Evolutionary conservation across 176 grass and related monocot species (phyloP).

Genomic region (Carex kokanica): DNA sequence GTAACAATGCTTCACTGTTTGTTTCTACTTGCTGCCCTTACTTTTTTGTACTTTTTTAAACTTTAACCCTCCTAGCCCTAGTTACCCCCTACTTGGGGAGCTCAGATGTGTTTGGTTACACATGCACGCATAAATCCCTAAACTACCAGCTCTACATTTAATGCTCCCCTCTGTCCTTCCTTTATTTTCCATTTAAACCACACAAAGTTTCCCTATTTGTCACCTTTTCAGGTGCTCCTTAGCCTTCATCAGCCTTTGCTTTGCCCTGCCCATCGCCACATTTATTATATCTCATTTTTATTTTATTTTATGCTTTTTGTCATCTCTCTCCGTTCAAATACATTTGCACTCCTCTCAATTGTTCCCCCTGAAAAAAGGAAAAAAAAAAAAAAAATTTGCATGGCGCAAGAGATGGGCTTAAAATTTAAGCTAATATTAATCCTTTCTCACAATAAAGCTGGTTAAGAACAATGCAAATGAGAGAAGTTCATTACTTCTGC

Average conservation of each 20-base stretch:
- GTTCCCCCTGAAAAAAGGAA: too few relatives aligned
- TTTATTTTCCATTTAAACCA: slow-evolving; percentile 42
- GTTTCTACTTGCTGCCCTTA: slow-evolving; percentile 18
- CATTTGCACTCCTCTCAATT: background rate
- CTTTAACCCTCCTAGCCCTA: slow-evolving; percentile 8
- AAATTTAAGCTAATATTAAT: too few relatives aligned
- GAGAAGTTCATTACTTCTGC: background rate
- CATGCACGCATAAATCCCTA: slow-evolving; percentile 50
- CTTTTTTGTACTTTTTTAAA: slow-evolving; percentile 33
- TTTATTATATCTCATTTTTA: slow-evolving; percentile 10
- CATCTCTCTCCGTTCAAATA: background rate
- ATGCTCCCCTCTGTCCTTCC: slow-evolving; percentile 7
- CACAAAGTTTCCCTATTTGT: slow-evolving; percentile 59
- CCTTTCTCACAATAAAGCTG: too few relatives aligned
- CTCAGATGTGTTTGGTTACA: slow-evolving; percentile 35
- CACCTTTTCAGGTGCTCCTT: slow-evolving; percentile 45
- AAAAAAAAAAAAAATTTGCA: too few relatives aligned
- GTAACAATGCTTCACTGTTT: background rate
- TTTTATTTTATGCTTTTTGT: background rate
- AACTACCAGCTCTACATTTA: slow-evolving; percentile 33
- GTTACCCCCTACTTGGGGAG: background rate
- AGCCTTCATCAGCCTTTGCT: slow-evolving; percentile 27
- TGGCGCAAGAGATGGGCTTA: too few relatives aligned
- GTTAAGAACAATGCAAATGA: background rate
- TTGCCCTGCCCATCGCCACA: background rate